Evolutionary conservation across 2,329 filamentous ascomycete species (phyloP).

Genomic region (Monascus ruber): DNA sequence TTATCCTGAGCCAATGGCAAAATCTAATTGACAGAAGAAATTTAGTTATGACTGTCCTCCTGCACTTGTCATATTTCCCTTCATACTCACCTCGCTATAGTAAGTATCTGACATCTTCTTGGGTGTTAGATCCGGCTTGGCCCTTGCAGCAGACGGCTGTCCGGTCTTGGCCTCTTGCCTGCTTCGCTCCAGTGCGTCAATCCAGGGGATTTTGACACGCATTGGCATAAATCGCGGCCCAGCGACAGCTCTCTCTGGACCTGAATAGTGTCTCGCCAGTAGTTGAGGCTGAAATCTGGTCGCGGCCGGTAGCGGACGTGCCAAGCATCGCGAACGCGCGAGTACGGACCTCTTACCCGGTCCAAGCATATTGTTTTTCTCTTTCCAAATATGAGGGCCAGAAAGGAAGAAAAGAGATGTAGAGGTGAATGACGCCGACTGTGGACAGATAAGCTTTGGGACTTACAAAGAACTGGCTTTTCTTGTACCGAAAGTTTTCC

Average conservation of each 20-base stretch:
- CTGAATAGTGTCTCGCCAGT: conserved; percentile 13
- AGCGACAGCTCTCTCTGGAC: conserved; percentile 13
- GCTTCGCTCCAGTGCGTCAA: conserved; percentile 50
- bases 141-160: conserved; percentile 11
- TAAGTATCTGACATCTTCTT: conserved; percentile 63
- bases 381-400: no score
- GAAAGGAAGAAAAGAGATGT: neutral
- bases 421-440: neutral
- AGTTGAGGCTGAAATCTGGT: conserved; percentile 1
- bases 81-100: conserved; percentile 48
- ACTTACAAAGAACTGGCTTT: neutral
- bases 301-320: conserved; percentile 3
- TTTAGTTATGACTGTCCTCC: no score
- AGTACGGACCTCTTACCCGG: conserved; percentile 11
- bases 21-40: conserved; percentile 33
- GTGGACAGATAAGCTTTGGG: neutral
- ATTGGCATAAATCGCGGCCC: conserved; percentile 39
- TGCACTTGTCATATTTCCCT: no score
- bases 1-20: conserved; percentile 61
- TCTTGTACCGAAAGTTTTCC: conserved; percentile 1
- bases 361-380: conserved; percentile 7
- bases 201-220: conserved; percentile 56
- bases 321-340: conserved; percentile 10
- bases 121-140: conserved; percentile 48
- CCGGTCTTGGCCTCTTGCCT: conserved; percentile 29